These are phyloP conservation scores for Talaromyces atroroseus DNA, from an alignment of 2,329 filamentous ascomycete species.

Conservation along the genomic window DNA sequence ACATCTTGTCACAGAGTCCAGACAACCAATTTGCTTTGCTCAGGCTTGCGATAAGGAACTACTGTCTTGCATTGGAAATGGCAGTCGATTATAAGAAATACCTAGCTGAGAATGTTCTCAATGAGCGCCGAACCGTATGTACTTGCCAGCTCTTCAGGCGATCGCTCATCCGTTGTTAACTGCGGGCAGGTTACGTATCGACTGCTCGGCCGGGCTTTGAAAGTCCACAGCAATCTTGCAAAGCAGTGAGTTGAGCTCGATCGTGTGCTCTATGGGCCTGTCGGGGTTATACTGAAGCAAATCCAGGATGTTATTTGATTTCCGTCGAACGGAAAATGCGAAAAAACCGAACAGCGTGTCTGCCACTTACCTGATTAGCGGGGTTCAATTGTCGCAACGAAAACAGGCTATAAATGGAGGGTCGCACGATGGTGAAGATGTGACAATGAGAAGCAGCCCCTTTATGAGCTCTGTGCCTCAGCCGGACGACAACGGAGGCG, in stretches of 20 bases:
- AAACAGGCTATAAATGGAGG: constrained; percentile 32
- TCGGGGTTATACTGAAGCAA: constrained; percentile 7
- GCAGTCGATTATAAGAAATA: constrained; percentile 60
- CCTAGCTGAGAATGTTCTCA: constrained; percentile 69
- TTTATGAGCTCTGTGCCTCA: constrained; percentile 63
- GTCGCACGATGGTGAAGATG: constrained; percentile 55
- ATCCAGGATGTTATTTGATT: constrained; percentile 76
- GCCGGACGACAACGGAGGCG: constrained; percentile 40
- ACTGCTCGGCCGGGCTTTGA: constrained; percentile 71
- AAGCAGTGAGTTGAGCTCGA: constrained; percentile 65
- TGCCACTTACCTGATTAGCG: constrained; percentile 86
- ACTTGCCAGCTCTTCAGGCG: constrained; percentile 21
- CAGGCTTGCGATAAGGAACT: constrained; percentile 1
- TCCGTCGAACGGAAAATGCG: constrained; percentile 70
- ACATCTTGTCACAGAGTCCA: no score
- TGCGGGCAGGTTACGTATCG: constrained; percentile 68
- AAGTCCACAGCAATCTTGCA: constrained; percentile 77
- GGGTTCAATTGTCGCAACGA: constrained; percentile 50
- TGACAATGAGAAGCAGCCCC: constrained; percentile 58
- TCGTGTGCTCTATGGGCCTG: not conserved
- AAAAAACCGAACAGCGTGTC: constrained; percentile 70
- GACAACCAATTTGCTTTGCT: not conserved
- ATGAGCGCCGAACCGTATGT: constrained; percentile 64
- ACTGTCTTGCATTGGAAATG: constrained; percentile 28
- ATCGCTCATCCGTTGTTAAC: not conserved